These are phyloP conservation scores for Eucalyptus sp. DNA, from an alignment of 345 rosid species.

Conservation along the genomic window DNA sequence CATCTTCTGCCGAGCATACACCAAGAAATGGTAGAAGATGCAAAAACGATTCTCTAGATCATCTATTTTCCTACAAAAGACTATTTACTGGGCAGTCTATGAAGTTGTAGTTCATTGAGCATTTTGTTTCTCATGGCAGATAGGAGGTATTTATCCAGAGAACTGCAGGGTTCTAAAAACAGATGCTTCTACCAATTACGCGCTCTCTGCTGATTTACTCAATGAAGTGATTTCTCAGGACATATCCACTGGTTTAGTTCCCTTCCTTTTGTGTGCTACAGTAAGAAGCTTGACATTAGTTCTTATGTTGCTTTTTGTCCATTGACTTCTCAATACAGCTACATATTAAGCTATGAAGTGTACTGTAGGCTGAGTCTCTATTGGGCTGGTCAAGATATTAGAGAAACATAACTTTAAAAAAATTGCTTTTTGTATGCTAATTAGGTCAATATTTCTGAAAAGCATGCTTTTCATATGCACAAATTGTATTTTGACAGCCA, in stretches of 20 bases:
- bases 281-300: slow-evolving; percentile 9
- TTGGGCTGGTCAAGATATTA: not conserved
- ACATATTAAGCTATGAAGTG: not conserved
- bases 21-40: not conserved
- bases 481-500: not conserved
- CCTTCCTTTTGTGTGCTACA: slow-evolving; percentile 73
- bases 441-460: not conserved
- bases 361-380: not conserved
- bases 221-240: slow-evolving; percentile 52
- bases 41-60: not conserved
- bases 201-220: slow-evolving; percentile 45
- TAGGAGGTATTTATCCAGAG: slow-evolving; percentile 63
- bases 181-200: slow-evolving; percentile 58
- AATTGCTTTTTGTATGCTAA: not conserved
- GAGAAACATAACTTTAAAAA: not conserved
- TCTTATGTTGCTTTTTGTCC: not conserved
- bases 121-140: slow-evolving; percentile 22
- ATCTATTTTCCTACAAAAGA: not conserved
- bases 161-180: slow-evolving; percentile 63
- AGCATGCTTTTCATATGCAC: not conserved
- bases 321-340: not conserved
- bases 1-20: not conserved
- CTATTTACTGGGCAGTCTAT: not conserved
- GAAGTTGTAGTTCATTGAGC: not conserved
- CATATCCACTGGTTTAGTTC: slow-evolving; percentile 58